These are phyloP conservation scores for Sisymbrium irio DNA, from an alignment of 345 rosid species.

Conservation along the genomic window DNA sequence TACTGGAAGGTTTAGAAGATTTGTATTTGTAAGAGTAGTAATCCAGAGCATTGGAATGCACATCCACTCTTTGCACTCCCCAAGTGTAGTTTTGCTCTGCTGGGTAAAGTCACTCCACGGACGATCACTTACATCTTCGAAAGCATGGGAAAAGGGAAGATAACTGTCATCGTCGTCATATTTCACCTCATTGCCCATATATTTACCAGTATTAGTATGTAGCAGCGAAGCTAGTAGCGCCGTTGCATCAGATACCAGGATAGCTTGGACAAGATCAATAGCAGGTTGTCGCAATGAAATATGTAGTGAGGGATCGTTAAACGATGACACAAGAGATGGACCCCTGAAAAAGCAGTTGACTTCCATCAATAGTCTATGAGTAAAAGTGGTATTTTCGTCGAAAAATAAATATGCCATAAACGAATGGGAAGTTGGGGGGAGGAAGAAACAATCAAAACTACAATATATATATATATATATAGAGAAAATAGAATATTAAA, in stretches of 20 bases:
- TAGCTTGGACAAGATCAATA: constrained; percentile 75
- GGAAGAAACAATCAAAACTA: constrained; percentile 1
- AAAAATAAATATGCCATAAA: not conserved
- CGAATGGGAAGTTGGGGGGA: not conserved
- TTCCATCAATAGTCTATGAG: constrained; percentile 8
- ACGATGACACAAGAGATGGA: constrained; percentile 79
- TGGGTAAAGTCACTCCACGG: constrained; percentile 72
- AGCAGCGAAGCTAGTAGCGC: constrained; percentile 57
- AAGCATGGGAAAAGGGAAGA: constrained; percentile 38
- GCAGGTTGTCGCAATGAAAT: constrained; percentile 91
- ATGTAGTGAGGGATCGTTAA: constrained; percentile 88
- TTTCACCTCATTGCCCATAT: constrained; percentile 33
- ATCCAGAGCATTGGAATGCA: constrained; percentile 95
- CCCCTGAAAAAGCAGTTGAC: constrained; percentile 61
- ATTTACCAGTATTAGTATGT: constrained; percentile 35
- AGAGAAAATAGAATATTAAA: not conserved
- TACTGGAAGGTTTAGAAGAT: constrained; percentile 58
- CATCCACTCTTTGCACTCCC: constrained; percentile 74
- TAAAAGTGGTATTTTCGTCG: not conserved
- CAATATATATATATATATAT: not conserved
- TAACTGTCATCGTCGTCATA: constrained; percentile 47
- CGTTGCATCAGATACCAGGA: constrained; percentile 88
- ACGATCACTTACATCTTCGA: constrained; percentile 46
- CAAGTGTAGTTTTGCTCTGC: constrained; percentile 57
- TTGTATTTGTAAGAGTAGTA: constrained; percentile 66